Conservation (phyloP, 2,329 filamentous ascomycete species). For the Arthroderma sp. region DNA sequence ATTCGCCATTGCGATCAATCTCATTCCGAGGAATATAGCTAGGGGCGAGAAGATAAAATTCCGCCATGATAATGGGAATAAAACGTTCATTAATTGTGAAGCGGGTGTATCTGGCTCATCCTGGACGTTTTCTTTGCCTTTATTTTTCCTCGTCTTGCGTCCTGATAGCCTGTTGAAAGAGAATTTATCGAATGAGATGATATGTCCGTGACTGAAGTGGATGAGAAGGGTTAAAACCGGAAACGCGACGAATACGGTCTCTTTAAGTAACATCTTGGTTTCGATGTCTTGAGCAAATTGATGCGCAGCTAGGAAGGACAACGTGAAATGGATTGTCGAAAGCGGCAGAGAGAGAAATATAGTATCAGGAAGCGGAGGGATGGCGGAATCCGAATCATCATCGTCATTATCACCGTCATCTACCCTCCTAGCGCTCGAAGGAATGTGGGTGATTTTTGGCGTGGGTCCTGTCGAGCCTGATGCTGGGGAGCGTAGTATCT, state of each 20-base stretch:
- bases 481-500: conserved; percentile 14
- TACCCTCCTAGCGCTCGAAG: neutral
- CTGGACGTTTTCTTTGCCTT: conserved; percentile 4
- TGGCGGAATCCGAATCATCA: conserved; percentile 9
- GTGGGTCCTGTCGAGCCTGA: conserved; percentile 8
- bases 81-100: conserved; percentile 16
- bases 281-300: conserved; percentile 31
- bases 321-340: conserved; percentile 32
- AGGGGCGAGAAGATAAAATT: conserved; percentile 23
- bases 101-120: conserved; percentile 14
- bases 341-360: conserved; percentile 30
- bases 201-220: conserved; percentile 32
- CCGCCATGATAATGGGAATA: conserved; percentile 22
- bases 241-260: conserved; percentile 27
- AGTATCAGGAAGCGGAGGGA: conserved; percentile 31
- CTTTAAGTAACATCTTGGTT: conserved; percentile 19
- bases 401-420: conserved; percentile 2
- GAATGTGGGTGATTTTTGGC: conserved; percentile 2
- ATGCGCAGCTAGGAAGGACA: conserved; percentile 33
- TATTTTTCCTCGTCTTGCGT: neutral
- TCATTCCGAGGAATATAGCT: conserved; percentile 47
- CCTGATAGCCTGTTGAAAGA: neutral
- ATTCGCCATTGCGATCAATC: conserved; percentile 72
- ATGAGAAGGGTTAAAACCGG: conserved; percentile 32
- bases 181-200: conserved; percentile 20